Percentiles rank a stretch among this genome's conserved stretches.
Evolutionary conservation across 495 filamentous ascomycete species (phyloP).

Genomic region (Talaromyces borbonicus): DNA sequence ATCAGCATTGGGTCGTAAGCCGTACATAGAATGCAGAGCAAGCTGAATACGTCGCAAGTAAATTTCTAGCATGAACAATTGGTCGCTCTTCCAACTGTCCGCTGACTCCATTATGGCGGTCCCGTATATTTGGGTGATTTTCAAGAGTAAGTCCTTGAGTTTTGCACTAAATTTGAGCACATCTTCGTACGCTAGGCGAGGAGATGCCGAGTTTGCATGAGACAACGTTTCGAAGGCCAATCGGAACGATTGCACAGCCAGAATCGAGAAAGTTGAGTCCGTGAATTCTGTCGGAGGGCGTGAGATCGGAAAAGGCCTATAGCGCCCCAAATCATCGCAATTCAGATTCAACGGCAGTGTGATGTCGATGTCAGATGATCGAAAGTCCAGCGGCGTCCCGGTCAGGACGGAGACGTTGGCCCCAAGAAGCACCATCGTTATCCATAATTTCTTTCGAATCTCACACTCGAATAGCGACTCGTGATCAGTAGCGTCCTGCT

Average conservation of each 20-base stretch:
- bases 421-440: slow-evolving; percentile 2
- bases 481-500: neutral
- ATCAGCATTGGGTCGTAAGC: slow-evolving; percentile 3
- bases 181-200: slow-evolving; percentile 1
- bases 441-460: slow-evolving; percentile 1
- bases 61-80: slow-evolving; percentile 3
- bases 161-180: neutral
- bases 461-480: slow-evolving; percentile 1
- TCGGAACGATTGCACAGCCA: neutral
- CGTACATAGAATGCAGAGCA: slow-evolving; percentile 1
- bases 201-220: slow-evolving; percentile 5
- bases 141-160: slow-evolving; percentile 2
- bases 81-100: slow-evolving; percentile 3
- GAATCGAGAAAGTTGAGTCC: slow-evolving; percentile 3
- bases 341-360: slow-evolving; percentile 2
- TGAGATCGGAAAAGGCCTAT: neutral
- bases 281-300: slow-evolving; percentile 1
- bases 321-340: neutral
- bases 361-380: neutral
- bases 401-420: neutral
- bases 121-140: neutral
- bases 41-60: slow-evolving; percentile 4
- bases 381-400: slow-evolving; percentile 2
- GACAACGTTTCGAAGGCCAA: neutral
- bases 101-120: neutral